Conservation (phyloP, 331 rosid genomes). For the Arachis monticola region DNA sequence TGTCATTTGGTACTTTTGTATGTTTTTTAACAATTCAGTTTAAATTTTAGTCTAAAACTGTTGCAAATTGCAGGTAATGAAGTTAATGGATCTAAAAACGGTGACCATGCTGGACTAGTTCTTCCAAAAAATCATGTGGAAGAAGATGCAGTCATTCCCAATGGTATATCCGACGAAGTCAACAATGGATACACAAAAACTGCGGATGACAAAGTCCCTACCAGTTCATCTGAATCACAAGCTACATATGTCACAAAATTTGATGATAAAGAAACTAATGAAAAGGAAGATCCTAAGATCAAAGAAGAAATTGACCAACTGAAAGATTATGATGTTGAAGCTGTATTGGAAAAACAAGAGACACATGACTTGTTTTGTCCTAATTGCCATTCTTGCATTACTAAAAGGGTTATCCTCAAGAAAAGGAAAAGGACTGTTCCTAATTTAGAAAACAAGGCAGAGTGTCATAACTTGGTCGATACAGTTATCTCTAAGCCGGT, state of each 20-base stretch:
- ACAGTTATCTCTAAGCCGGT: not conserved
- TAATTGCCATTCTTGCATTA: constrained; percentile 57
- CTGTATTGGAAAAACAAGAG: constrained; percentile 56
- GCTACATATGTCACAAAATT: not conserved
- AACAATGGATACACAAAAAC: constrained; percentile 14
- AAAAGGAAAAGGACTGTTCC: constrained; percentile 50
- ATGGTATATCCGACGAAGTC: not conserved
- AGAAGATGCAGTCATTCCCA: too few relatives aligned
- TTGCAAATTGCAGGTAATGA: constrained; percentile 37
- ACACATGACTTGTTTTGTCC: constrained; percentile 61
- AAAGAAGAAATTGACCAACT: constrained; percentile 34
- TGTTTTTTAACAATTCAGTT: not conserved
- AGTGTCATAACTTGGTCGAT: constrained; percentile 33
- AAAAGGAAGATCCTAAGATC: constrained; percentile 30
- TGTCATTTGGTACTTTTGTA: not conserved
- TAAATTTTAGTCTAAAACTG: not conserved
- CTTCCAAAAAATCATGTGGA: not conserved
- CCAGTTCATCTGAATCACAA: constrained; percentile 22
- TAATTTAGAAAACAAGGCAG: not conserved
- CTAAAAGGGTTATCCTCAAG: constrained; percentile 54
- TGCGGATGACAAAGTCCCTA: constrained; percentile 12
- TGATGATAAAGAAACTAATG: constrained; percentile 22
- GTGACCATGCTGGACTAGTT: constrained; percentile 19
- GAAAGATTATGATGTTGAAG: constrained; percentile 50
- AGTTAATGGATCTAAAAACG: constrained; percentile 42